These are phyloP conservation scores for Cynanchum wilfordii DNA, from an alignment of 257 asterid genomes.

Conservation along the genomic window DNA sequence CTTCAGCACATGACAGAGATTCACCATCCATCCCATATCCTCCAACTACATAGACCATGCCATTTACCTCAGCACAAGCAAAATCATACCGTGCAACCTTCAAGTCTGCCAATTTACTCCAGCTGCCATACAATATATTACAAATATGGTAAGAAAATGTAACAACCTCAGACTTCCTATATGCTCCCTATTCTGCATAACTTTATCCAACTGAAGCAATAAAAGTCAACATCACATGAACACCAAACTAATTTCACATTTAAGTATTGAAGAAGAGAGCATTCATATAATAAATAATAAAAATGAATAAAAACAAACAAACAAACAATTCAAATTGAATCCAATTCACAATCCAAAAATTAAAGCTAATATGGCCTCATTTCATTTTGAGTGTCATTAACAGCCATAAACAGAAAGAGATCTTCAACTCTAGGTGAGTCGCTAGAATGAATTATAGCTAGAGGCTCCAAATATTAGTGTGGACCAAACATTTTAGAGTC, in stretches of 20 bases:
- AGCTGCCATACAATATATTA: constrained; percentile 36
- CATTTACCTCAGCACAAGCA: constrained; percentile 76
- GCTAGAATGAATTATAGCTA: neutral
- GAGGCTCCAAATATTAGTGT: neutral
- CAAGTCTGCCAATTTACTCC: constrained; percentile 75
- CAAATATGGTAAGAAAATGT: neutral
- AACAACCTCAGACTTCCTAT: neutral
- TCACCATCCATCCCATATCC: constrained; percentile 66
- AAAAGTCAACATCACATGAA: neutral
- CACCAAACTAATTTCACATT: neutral
- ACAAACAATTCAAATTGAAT: neutral
- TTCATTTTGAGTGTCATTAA: neutral
- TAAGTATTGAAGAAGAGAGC: neutral
- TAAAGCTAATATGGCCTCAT: neutral
- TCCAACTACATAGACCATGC: constrained; percentile 63
- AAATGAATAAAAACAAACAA: too few relatives aligned
- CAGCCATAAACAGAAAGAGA: neutral
- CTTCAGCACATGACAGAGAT: constrained; percentile 66
- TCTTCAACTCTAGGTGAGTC: neutral
- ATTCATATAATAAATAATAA: too few relatives aligned
- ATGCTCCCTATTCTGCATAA: neutral
- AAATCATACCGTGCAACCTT: constrained; percentile 75
- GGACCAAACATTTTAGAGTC: neutral
- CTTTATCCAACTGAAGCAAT: neutral
- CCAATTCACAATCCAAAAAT: neutral